Conservation (phyloP, 495 filamentous ascomycete genomes). For the Talaromyces trachyspermus region DNA sequence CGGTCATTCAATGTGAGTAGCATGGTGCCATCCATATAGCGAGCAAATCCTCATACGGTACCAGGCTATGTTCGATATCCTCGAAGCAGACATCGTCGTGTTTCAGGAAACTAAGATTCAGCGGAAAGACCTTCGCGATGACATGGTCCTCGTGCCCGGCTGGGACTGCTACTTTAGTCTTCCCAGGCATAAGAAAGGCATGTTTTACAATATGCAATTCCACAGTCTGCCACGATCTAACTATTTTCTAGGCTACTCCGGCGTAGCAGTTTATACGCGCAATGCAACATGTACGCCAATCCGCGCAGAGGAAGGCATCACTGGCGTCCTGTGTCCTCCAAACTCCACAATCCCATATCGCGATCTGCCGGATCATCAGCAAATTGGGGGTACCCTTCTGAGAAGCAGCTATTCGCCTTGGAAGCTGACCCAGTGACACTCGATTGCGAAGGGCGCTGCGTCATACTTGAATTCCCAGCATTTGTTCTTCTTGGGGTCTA, state of each 20-base stretch:
- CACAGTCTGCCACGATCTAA: not conserved
- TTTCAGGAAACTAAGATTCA: slow-evolving; percentile 98
- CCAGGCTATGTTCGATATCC: slow-evolving; percentile 88
- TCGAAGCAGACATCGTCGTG: slow-evolving; percentile 89
- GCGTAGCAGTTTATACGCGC: slow-evolving; percentile 92
- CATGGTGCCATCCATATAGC: not conserved
- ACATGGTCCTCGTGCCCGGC: slow-evolving; percentile 91
- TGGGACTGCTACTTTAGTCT: slow-evolving; percentile 98
- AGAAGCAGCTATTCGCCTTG: slow-evolving; percentile 52
- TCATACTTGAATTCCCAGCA: slow-evolving; percentile 90
- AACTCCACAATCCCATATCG: slow-evolving; percentile 67
- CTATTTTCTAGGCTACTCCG: slow-evolving; percentile 70
- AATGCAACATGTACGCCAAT: slow-evolving; percentile 82
- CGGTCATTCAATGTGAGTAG: slow-evolving; percentile 67
- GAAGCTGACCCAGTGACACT: slow-evolving; percentile 61
- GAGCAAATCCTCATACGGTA: not conserved
- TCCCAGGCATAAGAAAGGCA: slow-evolving; percentile 88
- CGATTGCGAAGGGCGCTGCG: slow-evolving; percentile 86
- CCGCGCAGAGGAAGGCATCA: slow-evolving; percentile 86
- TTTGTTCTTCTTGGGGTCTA: slow-evolving; percentile 92
- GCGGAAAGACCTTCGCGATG: slow-evolving; percentile 83
- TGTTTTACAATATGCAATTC: not conserved
- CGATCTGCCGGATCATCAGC: slow-evolving; percentile 67
- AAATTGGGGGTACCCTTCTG: slow-evolving; percentile 84
- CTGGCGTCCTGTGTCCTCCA: slow-evolving; percentile 71